Evolutionary conservation across 2,329 filamentous ascomycete genomes (phyloP).

Genomic region (Aspergillus pseudotamarii): DNA sequence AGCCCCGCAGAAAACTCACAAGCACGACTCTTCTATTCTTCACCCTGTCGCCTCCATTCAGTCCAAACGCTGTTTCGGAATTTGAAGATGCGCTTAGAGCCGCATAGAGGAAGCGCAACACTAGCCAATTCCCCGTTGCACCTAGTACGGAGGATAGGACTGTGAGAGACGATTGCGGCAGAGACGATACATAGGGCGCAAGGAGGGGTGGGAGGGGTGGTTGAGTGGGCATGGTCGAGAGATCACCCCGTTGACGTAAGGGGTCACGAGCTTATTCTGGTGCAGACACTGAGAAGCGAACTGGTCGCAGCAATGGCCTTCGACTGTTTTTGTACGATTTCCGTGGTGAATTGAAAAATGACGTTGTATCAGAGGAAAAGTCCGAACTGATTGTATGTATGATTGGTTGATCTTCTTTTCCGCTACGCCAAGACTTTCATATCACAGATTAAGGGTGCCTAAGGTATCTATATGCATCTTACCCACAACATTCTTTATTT

Average conservation of each 20-base stretch:
- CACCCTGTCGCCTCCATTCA: constrained; percentile 31
- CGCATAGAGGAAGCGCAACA: constrained; percentile 54
- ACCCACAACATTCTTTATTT: background rate
- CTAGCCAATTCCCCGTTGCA: constrained; percentile 60
- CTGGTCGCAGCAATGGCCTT: background rate
- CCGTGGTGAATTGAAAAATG: constrained; percentile 18
- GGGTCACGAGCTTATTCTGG: background rate
- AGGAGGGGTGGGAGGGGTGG: constrained; percentile 45
- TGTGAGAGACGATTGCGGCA: constrained; percentile 42
- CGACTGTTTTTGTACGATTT: background rate
- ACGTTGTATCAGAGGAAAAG: constrained; percentile 30
- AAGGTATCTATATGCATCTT: background rate
- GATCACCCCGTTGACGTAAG: background rate
- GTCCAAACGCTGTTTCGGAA: constrained; percentile 22
- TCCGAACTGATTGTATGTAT: constrained; percentile 17
- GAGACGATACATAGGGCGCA: constrained; percentile 39
- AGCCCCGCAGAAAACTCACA: constrained; percentile 80
- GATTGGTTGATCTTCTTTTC: constrained; percentile 27
- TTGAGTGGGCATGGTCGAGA: constrained; percentile 40
- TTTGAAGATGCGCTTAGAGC: constrained; percentile 39
- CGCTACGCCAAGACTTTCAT: constrained; percentile 26
- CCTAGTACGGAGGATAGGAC: constrained; percentile 48
- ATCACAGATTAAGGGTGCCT: background rate
- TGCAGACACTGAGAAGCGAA: background rate
- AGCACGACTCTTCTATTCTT: constrained; percentile 64